Evolutionary conservation across 2,329 filamentous ascomycete genomes (phyloP).

Genomic region (Fusarium fujikuroi): DNA sequence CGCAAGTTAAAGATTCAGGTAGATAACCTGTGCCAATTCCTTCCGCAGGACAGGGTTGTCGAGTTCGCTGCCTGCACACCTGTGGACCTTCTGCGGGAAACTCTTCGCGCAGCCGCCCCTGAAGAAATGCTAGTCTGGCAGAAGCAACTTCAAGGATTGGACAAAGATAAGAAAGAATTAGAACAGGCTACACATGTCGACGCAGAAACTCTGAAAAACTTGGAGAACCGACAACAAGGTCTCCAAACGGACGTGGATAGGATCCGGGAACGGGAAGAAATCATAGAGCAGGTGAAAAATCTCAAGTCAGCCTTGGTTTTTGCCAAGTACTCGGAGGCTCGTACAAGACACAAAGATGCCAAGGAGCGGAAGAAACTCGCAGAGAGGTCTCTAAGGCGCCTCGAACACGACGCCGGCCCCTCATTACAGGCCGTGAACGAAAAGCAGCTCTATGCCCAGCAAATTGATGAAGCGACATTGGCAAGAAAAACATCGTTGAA

Average conservation of each 20-base stretch:
- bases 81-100: slow-evolving; percentile 84
- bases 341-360: slow-evolving; percentile 58
- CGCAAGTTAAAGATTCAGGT: slow-evolving; percentile 87
- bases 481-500: slow-evolving; percentile 65
- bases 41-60: slow-evolving; percentile 94
- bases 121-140: slow-evolving; percentile 85
- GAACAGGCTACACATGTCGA: slow-evolving; percentile 68
- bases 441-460: slow-evolving; percentile 74
- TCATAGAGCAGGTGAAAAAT: slow-evolving; percentile 71
- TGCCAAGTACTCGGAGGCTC: slow-evolving; percentile 70
- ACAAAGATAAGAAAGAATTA: slow-evolving; percentile 73
- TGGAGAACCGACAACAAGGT: slow-evolving; percentile 78
- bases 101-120: slow-evolving; percentile 87
- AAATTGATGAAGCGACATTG: slow-evolving; percentile 65
- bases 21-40: slow-evolving; percentile 96
- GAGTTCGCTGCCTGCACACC: slow-evolving; percentile 90
- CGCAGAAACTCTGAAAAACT: slow-evolving; percentile 69
- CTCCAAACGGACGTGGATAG: slow-evolving; percentile 86
- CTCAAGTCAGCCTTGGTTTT: slow-evolving; percentile 74
- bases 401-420: slow-evolving; percentile 72
- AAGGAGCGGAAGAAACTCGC: slow-evolving; percentile 67
- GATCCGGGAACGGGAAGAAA: slow-evolving; percentile 77
- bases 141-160: slow-evolving; percentile 74
- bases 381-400: slow-evolving; percentile 64
- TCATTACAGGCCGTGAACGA: slow-evolving; percentile 73